Evolutionary conservation across 129 eudicot species (phyloP).

Genomic region (Logfia minima): DNA sequence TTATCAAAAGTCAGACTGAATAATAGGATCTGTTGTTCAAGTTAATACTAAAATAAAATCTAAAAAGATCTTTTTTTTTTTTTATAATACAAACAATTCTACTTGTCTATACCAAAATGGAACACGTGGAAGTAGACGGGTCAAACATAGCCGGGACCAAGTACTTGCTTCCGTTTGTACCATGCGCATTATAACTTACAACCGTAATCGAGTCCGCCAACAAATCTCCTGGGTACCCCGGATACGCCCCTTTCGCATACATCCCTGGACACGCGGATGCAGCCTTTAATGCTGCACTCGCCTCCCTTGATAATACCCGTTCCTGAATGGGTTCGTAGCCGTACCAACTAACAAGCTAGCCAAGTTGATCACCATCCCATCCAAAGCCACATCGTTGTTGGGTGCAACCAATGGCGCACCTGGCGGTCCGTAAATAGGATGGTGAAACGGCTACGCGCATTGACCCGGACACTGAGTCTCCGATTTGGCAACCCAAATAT

Average conservation of each 20-base stretch:
- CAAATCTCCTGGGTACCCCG: too few relatives aligned
- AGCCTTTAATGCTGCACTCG: too few relatives aligned
- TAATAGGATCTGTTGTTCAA: not conserved
- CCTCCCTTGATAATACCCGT: too few relatives aligned
- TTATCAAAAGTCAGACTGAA: not conserved
- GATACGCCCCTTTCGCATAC: too few relatives aligned
- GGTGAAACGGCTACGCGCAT: not conserved
- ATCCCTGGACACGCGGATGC: too few relatives aligned
- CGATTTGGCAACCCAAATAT: not conserved
- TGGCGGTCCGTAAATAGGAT: slow-evolving; percentile 22
- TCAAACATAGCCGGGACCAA: slow-evolving; percentile 4
- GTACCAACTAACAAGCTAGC: slow-evolving; percentile 38
- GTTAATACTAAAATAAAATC: not conserved
- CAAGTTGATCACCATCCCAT: slow-evolving; percentile 39
- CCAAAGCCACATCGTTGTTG: slow-evolving; percentile 37
- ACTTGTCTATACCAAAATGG: not conserved
- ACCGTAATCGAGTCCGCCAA: too few relatives aligned
- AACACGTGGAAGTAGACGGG: slow-evolving; percentile 4
- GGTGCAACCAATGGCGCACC: slow-evolving; percentile 39
- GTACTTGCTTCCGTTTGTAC: not conserved
- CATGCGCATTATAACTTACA: not conserved
- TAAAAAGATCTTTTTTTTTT: not conserved
- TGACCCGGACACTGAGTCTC: not conserved
- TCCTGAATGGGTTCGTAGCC: not conserved
- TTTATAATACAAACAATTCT: not conserved